These are phyloP conservation scores for Ceratocystis huliohia DNA, from an alignment of 2,329 filamentous ascomycete species.

Conservation along the genomic window DNA sequence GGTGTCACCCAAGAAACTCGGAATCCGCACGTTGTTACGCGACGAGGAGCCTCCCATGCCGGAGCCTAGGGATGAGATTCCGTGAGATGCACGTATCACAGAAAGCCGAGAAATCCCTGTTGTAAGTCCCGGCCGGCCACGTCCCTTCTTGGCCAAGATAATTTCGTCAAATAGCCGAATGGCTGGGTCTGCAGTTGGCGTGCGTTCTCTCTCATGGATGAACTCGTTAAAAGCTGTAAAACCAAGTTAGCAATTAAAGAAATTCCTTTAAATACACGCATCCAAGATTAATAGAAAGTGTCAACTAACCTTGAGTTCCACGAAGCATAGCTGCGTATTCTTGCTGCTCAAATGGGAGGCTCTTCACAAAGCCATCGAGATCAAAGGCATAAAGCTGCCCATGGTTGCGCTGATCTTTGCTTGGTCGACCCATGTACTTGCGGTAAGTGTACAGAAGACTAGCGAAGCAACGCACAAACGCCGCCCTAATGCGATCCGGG, in stretches of 20 bases:
- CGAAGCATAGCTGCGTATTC: constrained; percentile 52
- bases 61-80: constrained; percentile 28
- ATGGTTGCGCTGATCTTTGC: constrained; percentile 46
- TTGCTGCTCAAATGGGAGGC: constrained; percentile 52
- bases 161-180: constrained; percentile 76
- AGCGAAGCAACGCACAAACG: constrained; percentile 53
- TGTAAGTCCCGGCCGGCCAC: constrained; percentile 53
- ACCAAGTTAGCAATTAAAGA: background rate
- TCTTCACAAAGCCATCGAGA: constrained; percentile 52
- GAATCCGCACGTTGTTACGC: constrained; percentile 30
- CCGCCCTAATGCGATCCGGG: constrained; percentile 47
- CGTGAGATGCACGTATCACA: constrained; percentile 43
- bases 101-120: constrained; percentile 51
- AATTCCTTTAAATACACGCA: background rate
- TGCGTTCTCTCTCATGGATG: constrained; percentile 65
- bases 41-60: constrained; percentile 20
- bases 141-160: constrained; percentile 62
- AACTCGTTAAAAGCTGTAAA: constrained; percentile 57
- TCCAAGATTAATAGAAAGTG: background rate
- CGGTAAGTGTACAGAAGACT: constrained; percentile 54
- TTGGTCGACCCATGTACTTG: constrained; percentile 48
- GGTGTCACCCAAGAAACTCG: constrained; percentile 56
- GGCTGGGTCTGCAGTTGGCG: constrained; percentile 45
- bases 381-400: constrained; percentile 52
- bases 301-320: constrained; percentile 49